These are phyloP conservation scores for Fusarium sp. DNA, from an alignment of 2,329 filamentous ascomycete species.

Conservation along the genomic window DNA sequence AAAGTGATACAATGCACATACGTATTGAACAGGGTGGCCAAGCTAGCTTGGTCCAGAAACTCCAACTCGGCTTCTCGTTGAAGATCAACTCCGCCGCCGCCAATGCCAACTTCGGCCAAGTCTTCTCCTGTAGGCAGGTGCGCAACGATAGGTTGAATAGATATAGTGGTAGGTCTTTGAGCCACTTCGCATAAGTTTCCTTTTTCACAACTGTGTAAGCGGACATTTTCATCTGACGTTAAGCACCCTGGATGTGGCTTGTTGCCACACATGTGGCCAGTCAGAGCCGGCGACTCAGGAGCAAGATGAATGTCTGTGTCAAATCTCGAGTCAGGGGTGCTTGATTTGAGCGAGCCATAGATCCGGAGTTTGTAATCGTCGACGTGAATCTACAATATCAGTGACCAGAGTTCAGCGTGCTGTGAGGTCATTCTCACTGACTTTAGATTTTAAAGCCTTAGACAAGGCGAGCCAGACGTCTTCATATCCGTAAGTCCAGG, in stretches of 20 bases:
- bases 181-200: constrained; percentile 67
- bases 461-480: constrained; percentile 89
- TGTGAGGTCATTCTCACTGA: constrained; percentile 41
- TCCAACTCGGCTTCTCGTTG: constrained; percentile 74
- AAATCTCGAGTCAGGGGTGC: constrained; percentile 51
- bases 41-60: constrained; percentile 59
- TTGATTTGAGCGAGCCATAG: constrained; percentile 70
- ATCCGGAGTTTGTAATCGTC: constrained; percentile 81
- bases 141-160: constrained; percentile 81
- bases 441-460: constrained; percentile 71
- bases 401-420: neutral
- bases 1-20: constrained; percentile 38
- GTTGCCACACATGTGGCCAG: constrained; percentile 81
- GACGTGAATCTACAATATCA: constrained; percentile 73
- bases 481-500: constrained; percentile 92
- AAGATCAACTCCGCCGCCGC: constrained; percentile 81
- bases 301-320: constrained; percentile 54
- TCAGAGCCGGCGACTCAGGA: constrained; percentile 72
- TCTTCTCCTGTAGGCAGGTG: constrained; percentile 68
- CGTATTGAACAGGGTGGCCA: constrained; percentile 58
- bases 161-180: constrained; percentile 66
- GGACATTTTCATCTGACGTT: constrained; percentile 67
- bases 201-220: constrained; percentile 88
- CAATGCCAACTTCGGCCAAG: constrained; percentile 77
- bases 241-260: constrained; percentile 74